Conservation (phyloP, 495 filamentous ascomycete species). For the Penicillium salamii region DNA sequence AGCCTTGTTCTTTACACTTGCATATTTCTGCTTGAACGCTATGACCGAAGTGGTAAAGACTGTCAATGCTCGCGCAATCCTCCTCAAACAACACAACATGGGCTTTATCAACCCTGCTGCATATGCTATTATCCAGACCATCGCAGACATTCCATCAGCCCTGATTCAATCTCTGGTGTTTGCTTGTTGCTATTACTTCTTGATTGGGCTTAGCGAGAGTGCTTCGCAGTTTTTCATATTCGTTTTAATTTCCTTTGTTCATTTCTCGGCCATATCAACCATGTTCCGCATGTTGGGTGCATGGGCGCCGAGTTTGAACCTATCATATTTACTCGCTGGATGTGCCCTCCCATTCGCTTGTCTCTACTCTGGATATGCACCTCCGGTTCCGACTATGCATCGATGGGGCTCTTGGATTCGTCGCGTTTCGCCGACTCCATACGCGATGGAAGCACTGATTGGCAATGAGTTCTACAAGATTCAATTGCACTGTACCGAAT, state of each 20-base stretch:
- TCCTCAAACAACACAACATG: background rate
- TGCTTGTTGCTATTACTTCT: background rate
- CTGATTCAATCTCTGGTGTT: background rate
- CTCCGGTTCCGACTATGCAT: background rate
- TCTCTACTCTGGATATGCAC: background rate
- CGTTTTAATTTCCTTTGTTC: background rate
- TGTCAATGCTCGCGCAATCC: background rate
- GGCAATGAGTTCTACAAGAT: background rate
- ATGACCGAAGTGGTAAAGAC: background rate
- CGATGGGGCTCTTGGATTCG: background rate
- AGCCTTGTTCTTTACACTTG: background rate
- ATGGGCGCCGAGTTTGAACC: background rate
- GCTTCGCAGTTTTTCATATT: background rate
- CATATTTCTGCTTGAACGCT: background rate
- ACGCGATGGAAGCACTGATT: background rate
- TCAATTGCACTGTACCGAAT: background rate
- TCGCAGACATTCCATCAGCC: background rate
- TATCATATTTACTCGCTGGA: background rate
- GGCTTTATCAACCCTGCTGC: background rate
- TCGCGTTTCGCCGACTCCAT: background rate
- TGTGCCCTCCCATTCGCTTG: background rate
- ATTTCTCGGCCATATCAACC: background rate
- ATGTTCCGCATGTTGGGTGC: background rate
- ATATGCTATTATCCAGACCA: background rate
- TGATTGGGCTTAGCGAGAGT: background rate